Evolutionary conservation across 2,329 filamentous ascomycete genomes (phyloP), one percentile per base, ranked within the genome.

Genomic region (Botryotinia narcissicola): DNA sequence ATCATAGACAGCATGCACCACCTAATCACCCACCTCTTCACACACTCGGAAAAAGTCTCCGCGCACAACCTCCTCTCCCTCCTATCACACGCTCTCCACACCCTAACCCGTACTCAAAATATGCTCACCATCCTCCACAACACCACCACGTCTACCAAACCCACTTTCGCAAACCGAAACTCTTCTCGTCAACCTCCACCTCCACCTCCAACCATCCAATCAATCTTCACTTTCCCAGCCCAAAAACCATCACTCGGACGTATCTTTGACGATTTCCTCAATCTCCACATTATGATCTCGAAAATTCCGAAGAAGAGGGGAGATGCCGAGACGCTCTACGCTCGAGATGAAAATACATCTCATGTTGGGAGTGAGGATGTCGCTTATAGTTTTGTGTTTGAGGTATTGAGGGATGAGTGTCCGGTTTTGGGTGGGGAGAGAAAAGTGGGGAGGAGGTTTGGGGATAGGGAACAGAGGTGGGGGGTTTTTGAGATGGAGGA

Each of bases 71-170:
- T 82, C 20, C 81, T 89, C n/a, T 82, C 84, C 48, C 80, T 83
- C n/a, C 84, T 90, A 35, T 83, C 84, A 40, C 82, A 81, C 5
- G 84, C 83, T 64, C 81, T 90, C 20, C 84, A 84, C 32, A 80
- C 82, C 74, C 80, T 89, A 12, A 81, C 86, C 1, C 84, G 82
- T 44, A 83, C 80, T 14, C 75, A 82, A 18, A 83, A 80, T 20
- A 84, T 87, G 1, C 83, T 90, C 9, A 81, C 89, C 44, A 79
- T 90, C 73, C 81, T 90, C 3, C 83, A 89, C 73, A 90, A 90
- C 81, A 84, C 85, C 0, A 81, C n/a, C 79, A 79, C 59, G 79
- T 80, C n/a, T 79, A 80, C 40, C 72, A 57, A 73, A 72, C 44
- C 29, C 37, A 57, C 70, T 25, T 51, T 29, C 37, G 44, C 54